These are phyloP conservation scores for Escovopsis sp. DNA, from an alignment of 2,329 filamentous ascomycete genomes.

Conservation along the genomic window DNA sequence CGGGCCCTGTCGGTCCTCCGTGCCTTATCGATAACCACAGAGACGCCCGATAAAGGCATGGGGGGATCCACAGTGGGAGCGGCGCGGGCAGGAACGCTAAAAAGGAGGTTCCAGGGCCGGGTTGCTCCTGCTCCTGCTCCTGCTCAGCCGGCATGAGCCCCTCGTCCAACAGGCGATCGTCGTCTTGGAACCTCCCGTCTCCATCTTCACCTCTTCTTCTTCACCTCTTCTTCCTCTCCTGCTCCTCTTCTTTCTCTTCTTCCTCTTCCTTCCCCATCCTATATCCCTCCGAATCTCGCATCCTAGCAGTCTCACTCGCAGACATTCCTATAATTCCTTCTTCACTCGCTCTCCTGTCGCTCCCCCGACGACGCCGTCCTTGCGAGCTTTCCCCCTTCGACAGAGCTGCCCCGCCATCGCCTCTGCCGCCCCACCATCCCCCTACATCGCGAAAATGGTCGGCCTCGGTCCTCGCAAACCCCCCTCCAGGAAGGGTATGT, in stretches of 20 bases:
- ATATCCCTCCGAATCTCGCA: background rate
- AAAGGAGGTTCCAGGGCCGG: too few relatives aligned
- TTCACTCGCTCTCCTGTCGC: background rate
- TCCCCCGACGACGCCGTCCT: background rate
- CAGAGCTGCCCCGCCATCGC: conserved; percentile 21
- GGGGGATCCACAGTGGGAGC: too few relatives aligned
- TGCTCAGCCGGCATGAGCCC: too few relatives aligned
- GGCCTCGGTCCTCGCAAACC: conserved; percentile 34
- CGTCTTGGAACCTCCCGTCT: conserved; percentile 1
- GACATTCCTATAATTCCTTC: background rate
- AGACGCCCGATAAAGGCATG: too few relatives aligned
- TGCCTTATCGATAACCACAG: too few relatives aligned
- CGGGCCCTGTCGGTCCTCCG: too few relatives aligned
- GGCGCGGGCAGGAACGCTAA: too few relatives aligned
- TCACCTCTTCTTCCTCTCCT: background rate
- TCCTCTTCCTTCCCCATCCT: background rate
- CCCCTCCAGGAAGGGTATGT: conserved; percentile 52
- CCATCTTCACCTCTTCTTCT: background rate
- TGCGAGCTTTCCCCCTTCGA: background rate
- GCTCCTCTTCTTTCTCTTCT: background rate
- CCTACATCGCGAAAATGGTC: conserved; percentile 26
- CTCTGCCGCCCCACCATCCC: conserved; percentile 5
- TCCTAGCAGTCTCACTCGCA: conserved; percentile 2
- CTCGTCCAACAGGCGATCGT: too few relatives aligned
- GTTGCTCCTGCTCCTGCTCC: too few relatives aligned